phyloP scores from a whole-genome alignment of 495 filamentous ascomycete genomes.

The Tirmania nivea region DNA sequence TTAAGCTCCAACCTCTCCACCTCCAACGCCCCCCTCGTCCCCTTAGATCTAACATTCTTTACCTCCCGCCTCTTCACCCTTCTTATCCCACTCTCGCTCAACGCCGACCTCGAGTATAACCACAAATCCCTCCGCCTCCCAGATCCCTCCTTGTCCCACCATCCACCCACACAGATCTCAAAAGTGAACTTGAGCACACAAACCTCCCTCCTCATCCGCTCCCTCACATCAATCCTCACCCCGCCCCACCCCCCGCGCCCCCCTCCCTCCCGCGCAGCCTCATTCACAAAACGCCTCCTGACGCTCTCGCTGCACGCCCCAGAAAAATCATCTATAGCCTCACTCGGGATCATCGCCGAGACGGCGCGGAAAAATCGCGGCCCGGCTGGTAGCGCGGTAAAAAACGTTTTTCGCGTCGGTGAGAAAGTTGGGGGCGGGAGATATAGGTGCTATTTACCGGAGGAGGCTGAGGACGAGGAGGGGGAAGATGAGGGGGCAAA shows the following conservation, averaged over 20 bases:
- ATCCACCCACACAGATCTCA: conserved; percentile 26
- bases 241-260: conserved; percentile 40
- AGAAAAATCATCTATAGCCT: conserved; percentile 63
- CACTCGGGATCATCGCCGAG: conserved; percentile 48
- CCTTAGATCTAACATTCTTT: conserved; percentile 78
- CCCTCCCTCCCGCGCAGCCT: conserved; percentile 57
- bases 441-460: conserved; percentile 7
- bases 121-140: conserved; percentile 58
- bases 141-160: conserved; percentile 36
- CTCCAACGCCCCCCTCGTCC: neutral
- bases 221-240: conserved; percentile 53
- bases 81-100: conserved; percentile 50
- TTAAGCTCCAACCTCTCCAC: conserved; percentile 7
- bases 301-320: conserved; percentile 63
- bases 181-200: conserved; percentile 82
- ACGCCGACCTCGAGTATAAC: conserved; percentile 69
- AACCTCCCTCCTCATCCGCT: conserved; percentile 69
- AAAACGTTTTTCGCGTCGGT: conserved; percentile 54
- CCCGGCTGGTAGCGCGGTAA: neutral
- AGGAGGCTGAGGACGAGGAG: neutral
- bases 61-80: conserved; percentile 74
- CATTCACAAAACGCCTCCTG: conserved; percentile 83
- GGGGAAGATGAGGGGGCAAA: neutral
- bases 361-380: conserved; percentile 33
- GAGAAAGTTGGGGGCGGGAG: conserved; percentile 72